Base-by-base conservation (phyloP, 2,329 filamentous ascomycete species). In the Cylindrodendrum hubeiense region DNA sequence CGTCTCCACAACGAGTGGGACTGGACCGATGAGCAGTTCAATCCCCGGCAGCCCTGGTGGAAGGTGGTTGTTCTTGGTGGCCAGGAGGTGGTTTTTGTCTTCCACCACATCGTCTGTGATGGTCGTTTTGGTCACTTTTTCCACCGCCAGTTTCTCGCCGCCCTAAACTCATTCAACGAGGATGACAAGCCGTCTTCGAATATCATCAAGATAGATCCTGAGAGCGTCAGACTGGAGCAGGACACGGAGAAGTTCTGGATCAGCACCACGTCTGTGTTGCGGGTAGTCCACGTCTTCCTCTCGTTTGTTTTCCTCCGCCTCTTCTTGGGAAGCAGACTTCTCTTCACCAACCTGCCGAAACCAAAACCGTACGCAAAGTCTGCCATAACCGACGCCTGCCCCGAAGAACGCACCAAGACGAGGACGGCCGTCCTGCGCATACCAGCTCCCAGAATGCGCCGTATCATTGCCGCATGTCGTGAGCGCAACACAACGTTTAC, bases 401-500 rank as follows among this genome's bases (percentile, higher is more conserved):
- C 56, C 1, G 58, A 54, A 3, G 24, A 68, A 2, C 60, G 60
- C 21, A 71, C 69, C 1, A 41, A 47, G n/a, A 65, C 70, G 0
- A 39, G 65, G 0, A 26, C 70, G 5, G 28, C 56, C 0, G 47
- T 60, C 1, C 22, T 56, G 9, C 64, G 70, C 3, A 71, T 72
- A 7, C 15, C 68, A 4, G 41, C 64, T 1, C 12, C 46, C 8
- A 43, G 33, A n/a, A 72, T 71, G 68, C 37, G 39, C 0, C 26
- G 22, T 1, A 67, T 72, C 1, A 22, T 72, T 13, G 12, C 37
- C 0, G 67, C 70, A 1, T 75, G 74, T 26, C 74, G 72, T 5
- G 58, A 56, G 15, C 41, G 65, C 7, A 53, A 68, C 0, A 64
- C 68, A 7, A 75, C 66, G 0, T 74, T 75, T 15, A 74, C 74